phyloP scores from a whole-genome alignment of 768 basidiomycete genomes.

The Mycena crocata region DNA sequence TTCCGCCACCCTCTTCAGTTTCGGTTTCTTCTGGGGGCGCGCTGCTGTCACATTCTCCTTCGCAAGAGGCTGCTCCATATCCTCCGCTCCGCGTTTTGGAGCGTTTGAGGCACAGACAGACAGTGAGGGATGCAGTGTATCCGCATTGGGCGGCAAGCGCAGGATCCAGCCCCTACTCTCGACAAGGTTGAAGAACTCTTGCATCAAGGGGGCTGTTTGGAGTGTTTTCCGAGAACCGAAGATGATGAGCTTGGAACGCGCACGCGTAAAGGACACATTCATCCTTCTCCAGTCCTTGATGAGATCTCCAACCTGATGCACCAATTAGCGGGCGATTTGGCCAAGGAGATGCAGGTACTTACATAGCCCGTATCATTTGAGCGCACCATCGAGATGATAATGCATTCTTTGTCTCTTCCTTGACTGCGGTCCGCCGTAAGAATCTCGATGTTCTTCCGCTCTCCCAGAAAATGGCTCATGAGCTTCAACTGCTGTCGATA shows the following conservation, averaged over 20 bases:
- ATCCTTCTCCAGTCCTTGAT: constrained; percentile 96
- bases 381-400: constrained; percentile 92
- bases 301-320: constrained; percentile 84
- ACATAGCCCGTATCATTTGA: constrained; percentile 85
- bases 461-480: constrained; percentile 71
- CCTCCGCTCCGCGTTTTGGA: constrained; percentile 45
- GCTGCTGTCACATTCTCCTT: constrained; percentile 25
- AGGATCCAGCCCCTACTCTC: constrained; percentile 79
- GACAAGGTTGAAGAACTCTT: constrained; percentile 84
- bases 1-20: constrained; percentile 42
- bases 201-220: constrained; percentile 66
- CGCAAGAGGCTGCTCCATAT: constrained; percentile 19
- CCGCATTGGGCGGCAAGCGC: constrained; percentile 63
- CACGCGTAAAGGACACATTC: constrained; percentile 97
- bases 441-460: constrained; percentile 75
- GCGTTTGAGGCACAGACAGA: constrained; percentile 23
- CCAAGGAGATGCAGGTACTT: constrained; percentile 43
- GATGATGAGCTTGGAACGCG: constrained; percentile 89
- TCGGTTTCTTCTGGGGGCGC: constrained; percentile 53
- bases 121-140: constrained; percentile 58
- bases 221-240: constrained; percentile 90
- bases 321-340: neutral
- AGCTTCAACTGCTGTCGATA: constrained; percentile 98
- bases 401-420: constrained; percentile 95
- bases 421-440: constrained; percentile 95